These are phyloP conservation scores for Cadophora luteo-olivacea DNA, from an alignment of 2,329 filamentous ascomycete species.

Conservation along the genomic window DNA sequence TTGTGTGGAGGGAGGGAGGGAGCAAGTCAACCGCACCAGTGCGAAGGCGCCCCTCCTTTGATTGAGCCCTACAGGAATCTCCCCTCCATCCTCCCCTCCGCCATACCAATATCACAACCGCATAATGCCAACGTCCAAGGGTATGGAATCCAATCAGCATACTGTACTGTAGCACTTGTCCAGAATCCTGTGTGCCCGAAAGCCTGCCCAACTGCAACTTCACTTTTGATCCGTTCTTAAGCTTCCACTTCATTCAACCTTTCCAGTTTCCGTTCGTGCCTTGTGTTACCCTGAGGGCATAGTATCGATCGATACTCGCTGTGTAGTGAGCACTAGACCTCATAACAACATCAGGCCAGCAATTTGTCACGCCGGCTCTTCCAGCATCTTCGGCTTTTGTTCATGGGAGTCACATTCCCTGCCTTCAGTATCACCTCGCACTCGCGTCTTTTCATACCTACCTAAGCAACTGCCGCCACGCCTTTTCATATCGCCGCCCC, in stretches of 20 bases:
- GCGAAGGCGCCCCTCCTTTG: constrained; percentile 1
- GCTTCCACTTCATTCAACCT: neutral
- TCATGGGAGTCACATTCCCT: neutral
- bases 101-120: neutral
- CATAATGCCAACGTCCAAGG: neutral
- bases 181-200: neutral
- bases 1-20: neutral
- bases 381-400: constrained; percentile 15
- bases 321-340: constrained; percentile 6
- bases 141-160: neutral
- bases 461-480: constrained; percentile 6
- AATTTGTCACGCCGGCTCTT: constrained; percentile 31
- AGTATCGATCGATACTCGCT: neutral
- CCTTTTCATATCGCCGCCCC: neutral
- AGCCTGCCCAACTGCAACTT: constrained; percentile 1
- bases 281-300: neutral
- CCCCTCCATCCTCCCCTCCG: neutral
- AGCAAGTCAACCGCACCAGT: neutral
- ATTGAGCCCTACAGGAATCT: constrained; percentile 2
- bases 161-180: neutral
- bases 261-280: neutral
- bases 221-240: neutral
- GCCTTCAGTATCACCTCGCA: neutral
- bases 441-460: neutral
- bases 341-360: constrained; percentile 21